These are phyloP conservation scores for Crucihimalaya himalaica DNA, from an alignment of 345 rosid genomes.

Conservation along the genomic window DNA sequence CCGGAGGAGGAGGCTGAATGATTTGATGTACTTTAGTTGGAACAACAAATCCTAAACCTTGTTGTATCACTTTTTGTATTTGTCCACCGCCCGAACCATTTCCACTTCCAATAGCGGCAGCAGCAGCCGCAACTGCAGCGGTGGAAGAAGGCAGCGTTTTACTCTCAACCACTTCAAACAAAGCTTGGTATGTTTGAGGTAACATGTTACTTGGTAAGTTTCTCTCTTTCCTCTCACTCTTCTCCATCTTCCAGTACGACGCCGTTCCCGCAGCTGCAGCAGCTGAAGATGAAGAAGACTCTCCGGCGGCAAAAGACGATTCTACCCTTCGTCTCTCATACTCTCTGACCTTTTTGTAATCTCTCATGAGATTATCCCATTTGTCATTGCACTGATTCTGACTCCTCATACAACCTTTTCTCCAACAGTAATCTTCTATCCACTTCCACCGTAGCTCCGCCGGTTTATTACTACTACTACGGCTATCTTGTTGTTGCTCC, in stretches of 20 bases:
- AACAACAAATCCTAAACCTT: conserved; percentile 43
- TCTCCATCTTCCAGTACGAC: conserved; percentile 82
- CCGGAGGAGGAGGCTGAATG: conserved; percentile 41
- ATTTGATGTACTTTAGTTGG: conserved; percentile 39
- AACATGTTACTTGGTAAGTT: conserved; percentile 81
- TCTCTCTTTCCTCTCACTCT: conserved; percentile 73
- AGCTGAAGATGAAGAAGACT: conserved; percentile 37
- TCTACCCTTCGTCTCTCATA: conserved; percentile 50
- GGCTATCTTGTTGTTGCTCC: conserved; percentile 37
- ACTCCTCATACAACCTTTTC: conserved; percentile 70
- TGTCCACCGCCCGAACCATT: conserved; percentile 38
- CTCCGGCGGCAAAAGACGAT: conserved; percentile 30
- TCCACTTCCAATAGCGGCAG: conserved; percentile 31
- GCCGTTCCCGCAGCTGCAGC: not conserved
- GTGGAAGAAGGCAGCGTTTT: conserved; percentile 41
- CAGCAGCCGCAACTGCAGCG: conserved; percentile 25
- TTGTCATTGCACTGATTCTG: conserved; percentile 98
- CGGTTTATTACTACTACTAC: conserved; percentile 44
- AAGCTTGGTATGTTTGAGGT: conserved; percentile 63
- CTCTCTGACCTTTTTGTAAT: conserved; percentile 87
- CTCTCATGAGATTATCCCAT: conserved; percentile 97
- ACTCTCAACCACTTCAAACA: conserved; percentile 70
- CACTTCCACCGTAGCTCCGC: conserved; percentile 92
- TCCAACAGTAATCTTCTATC: conserved; percentile 93
- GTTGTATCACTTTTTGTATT: conserved; percentile 25